phyloP scores from a whole-genome alignment of 2,329 filamentous ascomycete species.

The Monosporascus sp. region DNA sequence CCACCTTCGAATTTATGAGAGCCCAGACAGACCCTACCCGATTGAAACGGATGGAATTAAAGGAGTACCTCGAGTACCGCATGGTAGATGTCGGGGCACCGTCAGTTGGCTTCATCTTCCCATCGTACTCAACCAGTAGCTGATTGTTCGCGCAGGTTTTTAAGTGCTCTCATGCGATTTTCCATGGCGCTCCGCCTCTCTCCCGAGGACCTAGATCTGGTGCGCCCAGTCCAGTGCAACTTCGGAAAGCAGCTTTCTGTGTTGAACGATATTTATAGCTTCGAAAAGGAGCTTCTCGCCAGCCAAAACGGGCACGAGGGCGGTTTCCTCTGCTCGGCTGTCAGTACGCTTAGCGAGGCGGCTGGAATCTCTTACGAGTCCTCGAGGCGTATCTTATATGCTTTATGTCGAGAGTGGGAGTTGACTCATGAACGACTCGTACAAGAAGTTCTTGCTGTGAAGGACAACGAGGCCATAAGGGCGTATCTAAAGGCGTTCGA shows the following conservation, averaged over 20 bases:
- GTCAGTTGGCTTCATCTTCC: conserved; percentile 15
- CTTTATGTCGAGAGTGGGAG: conserved; percentile 12
- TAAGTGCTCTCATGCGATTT: conserved; percentile 30
- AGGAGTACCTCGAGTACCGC: conserved; percentile 30
- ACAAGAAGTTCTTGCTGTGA: conserved; percentile 1
- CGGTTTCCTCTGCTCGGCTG: conserved; percentile 25
- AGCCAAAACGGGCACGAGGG: conserved; percentile 18
- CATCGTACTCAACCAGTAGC: not conserved
- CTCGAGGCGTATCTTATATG: conserved; percentile 12
- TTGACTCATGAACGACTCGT: conserved; percentile 9
- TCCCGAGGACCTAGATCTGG: conserved; percentile 15
- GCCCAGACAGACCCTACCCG: conserved; percentile 29
- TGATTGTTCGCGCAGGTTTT: conserved; percentile 12
- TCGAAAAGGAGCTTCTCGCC: conserved; percentile 29
- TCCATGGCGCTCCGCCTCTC: conserved; percentile 22
- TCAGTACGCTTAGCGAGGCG: conserved; percentile 22
- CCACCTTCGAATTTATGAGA: conserved; percentile 31
- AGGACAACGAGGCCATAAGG: conserved; percentile 2
- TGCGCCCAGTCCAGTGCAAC: conserved; percentile 25
- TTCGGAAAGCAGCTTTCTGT: conserved; percentile 29
- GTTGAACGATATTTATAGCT: conserved; percentile 34
- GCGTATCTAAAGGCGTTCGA: conserved; percentile 28
- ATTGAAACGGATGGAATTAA: conserved; percentile 15
- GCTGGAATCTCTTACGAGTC: conserved; percentile 13
- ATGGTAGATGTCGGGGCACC: conserved; percentile 31